Base-by-base conservation (phyloP, 2,329 filamentous ascomycete genomes). In the Exophiala dermatitidis region DNA sequence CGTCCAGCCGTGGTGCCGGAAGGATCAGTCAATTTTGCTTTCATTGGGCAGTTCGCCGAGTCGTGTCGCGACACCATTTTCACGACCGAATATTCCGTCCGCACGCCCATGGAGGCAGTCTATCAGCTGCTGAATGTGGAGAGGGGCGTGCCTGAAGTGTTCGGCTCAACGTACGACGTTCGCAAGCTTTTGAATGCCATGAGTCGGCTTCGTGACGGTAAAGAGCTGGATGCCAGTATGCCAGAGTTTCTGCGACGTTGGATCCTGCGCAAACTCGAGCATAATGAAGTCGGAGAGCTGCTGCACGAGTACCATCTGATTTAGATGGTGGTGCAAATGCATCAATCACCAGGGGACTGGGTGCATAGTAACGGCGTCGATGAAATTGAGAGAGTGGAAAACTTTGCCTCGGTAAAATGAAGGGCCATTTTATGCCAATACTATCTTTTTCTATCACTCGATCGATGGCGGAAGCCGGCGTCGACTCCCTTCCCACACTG, bases 21-120 rank as follows among this genome's bases (percentile, higher is more conserved):
- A 12, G 66, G 65, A 3, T 65, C 64, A 28, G 64, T 57, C 26
- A 74, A 74, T 60, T 59, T 73, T 44, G 72, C 67, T 1, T 62
- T 73, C 19, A 61, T 74, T 33, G 71, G 71, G 8, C 71, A 73
- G 58, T 74, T 69, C 61, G 71, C 71, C 12, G 71, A 73, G 59
- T 69, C 71, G 26, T 62, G 63, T 7, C 63, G 66, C 30, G 71
- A 73, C 57, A 67, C 64, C 31, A 69, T 70, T 28, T 68, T 69
- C 46, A 69, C 65, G 5, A 67, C 68, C 42, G 70, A 74, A 54
- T 73, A 74, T 59, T 68, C 66, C 50, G 62, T 69, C 3, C 57
- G 63, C 26, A 60, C 60, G 10, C 70, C 67, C 28, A 68, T 71
- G 63, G 65, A 68, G 59, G 70, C 71, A 1, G 69, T 72, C 3